A percentile compares a stretch with the other conserved stretches of the same genome.
Evolutionary conservation across 1,284 basidiomycete species (phyloP).

Genomic region (Irpex lacteus): DNA sequence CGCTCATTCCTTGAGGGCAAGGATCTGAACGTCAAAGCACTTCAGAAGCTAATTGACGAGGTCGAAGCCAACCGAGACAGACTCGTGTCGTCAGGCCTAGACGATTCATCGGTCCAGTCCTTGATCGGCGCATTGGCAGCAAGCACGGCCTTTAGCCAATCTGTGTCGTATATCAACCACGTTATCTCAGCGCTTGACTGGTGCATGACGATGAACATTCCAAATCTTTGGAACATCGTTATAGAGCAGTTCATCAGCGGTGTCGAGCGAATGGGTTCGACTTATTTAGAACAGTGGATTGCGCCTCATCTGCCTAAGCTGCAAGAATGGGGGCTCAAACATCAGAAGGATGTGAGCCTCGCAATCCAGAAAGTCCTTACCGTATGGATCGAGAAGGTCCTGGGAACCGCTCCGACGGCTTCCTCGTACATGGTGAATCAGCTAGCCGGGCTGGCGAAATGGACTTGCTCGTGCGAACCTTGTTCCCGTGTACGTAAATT

Average conservation of each 20-base stretch:
- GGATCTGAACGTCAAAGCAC: neutral
- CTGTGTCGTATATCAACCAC: neutral
- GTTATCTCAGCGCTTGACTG: neutral
- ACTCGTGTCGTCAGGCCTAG: neutral
- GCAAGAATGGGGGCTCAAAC: neutral
- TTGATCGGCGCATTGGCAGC: neutral
- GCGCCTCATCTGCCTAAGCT: neutral
- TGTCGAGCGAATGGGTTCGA: neutral
- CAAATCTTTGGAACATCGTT: neutral
- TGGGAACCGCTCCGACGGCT: neutral
- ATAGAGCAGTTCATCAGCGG: neutral
- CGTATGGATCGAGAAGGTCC: constrained; percentile 3
- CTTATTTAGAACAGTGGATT: neutral
- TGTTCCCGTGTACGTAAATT: neutral
- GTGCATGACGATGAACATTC: neutral
- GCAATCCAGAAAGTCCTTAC: neutral
- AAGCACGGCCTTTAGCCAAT: neutral
- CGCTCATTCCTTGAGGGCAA: neutral
- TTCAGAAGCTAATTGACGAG: neutral
- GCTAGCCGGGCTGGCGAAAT: neutral
- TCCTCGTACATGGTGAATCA: neutral
- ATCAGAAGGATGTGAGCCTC: neutral
- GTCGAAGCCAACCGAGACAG: neutral
- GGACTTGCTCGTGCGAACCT: neutral
- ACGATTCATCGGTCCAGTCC: neutral